phyloP scores from a whole-genome alignment of 2,329 filamentous ascomycete species.

The Endoconidiophora laricicola region DNA sequence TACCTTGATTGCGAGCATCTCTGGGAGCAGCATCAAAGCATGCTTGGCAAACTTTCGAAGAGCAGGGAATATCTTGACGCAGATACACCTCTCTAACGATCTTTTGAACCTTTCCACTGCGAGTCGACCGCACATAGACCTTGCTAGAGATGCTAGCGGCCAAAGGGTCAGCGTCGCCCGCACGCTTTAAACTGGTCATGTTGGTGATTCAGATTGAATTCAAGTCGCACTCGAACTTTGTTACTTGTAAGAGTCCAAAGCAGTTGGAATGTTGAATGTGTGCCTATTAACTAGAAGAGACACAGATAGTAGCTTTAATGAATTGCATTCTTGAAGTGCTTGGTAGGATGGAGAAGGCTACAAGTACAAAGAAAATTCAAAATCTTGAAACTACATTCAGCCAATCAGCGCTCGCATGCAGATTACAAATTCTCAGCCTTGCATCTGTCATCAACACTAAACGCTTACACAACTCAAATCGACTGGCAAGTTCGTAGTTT shows the following conservation, averaged over 20 bases:
- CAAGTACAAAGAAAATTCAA: slow-evolving; percentile 4
- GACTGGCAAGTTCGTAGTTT: neutral
- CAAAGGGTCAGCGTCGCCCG: slow-evolving; percentile 32
- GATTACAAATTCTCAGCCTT: no score
- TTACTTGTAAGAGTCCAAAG: no score
- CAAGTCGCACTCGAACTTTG: no score
- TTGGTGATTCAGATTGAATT: slow-evolving; percentile 12
- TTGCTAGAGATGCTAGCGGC: slow-evolving; percentile 80
- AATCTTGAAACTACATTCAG: neutral
- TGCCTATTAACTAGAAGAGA: neutral
- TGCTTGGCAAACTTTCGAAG: slow-evolving; percentile 66
- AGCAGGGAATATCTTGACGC: slow-evolving; percentile 92
- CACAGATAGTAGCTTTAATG: neutral
- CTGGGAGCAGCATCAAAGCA: slow-evolving; percentile 61
- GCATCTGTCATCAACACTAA: no score
- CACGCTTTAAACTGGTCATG: slow-evolving; percentile 52
- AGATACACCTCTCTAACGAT: slow-evolving; percentile 94
- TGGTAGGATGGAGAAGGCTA: neutral
- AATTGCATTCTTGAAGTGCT: neutral
- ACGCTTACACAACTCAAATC: no score
- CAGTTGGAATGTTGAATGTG: neutral
- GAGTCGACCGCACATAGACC: slow-evolving; percentile 85
- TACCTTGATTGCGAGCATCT: slow-evolving; percentile 65
- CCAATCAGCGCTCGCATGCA: no score
- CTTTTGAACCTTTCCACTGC: slow-evolving; percentile 95